Conservation (phyloP, 305 asterid genomes). For the Fraxinus xanthoxyloides region DNA sequence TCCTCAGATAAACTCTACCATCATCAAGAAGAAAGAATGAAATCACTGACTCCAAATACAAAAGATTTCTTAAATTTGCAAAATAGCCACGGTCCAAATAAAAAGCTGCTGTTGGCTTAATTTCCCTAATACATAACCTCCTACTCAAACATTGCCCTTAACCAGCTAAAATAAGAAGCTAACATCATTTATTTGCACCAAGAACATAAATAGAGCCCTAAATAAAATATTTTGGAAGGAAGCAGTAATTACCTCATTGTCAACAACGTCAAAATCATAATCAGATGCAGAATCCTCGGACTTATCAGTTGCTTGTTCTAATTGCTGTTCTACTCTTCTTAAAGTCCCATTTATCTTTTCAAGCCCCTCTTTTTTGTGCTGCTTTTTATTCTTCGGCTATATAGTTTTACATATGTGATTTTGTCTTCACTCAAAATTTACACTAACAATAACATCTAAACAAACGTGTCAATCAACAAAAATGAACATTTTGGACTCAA, state of each 20-base stretch:
- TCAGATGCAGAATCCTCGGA: slow-evolving; percentile 47
- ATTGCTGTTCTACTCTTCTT: slow-evolving; percentile 29
- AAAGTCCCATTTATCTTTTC: slow-evolving; percentile 26
- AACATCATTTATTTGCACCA: neutral
- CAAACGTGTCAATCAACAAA: slow-evolving; percentile 1
- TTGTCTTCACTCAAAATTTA: neutral
- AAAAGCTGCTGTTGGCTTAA: neutral
- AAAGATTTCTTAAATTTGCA: neutral
- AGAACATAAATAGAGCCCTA: neutral
- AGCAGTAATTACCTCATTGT: slow-evolving; percentile 32
- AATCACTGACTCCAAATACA: neutral
- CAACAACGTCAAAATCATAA: slow-evolving; percentile 33
- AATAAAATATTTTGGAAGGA: neutral
- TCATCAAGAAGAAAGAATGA: slow-evolving; percentile 13
- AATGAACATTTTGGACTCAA: slow-evolving; percentile 8
- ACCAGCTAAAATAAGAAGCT: neutral
- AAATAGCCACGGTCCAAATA: neutral
- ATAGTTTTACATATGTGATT: too few relatives aligned
- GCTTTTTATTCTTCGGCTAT: slow-evolving; percentile 19
- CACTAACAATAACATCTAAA: neutral
- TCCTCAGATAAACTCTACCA: slow-evolving; percentile 48
- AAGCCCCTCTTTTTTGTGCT: slow-evolving; percentile 16
- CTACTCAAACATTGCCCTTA: neutral
- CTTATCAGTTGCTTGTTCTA: slow-evolving; percentile 23
- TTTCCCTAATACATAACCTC: neutral